Percentiles rank a stretch among this genome's conserved stretches.
These are phyloP conservation scores for Exophiala sp. DNA, from an alignment of 2,329 filamentous ascomycete genomes.

Conservation along the genomic window DNA sequence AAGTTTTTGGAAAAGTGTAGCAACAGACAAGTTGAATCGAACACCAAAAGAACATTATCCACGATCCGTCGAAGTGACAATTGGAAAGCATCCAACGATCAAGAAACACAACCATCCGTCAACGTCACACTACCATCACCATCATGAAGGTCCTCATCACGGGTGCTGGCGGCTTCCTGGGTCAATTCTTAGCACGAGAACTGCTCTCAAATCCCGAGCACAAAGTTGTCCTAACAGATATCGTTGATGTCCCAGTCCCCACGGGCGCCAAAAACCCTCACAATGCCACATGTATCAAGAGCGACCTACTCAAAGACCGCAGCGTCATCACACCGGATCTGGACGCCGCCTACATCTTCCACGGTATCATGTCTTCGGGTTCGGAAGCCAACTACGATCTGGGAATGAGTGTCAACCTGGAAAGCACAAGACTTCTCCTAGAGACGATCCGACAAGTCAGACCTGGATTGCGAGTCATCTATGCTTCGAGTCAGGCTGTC, in stretches of 20 bases:
- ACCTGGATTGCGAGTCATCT: slow-evolving; percentile 57
- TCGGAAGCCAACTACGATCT: slow-evolving; percentile 60
- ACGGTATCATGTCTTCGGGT: slow-evolving; percentile 65
- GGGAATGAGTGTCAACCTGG: slow-evolving; percentile 59
- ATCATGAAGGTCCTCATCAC: slow-evolving; percentile 58
- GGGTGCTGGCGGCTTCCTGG: slow-evolving; percentile 62
- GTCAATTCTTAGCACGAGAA: slow-evolving; percentile 57
- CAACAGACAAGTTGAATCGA: no score
- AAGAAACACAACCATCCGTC: no score
- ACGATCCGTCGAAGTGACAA: no score
- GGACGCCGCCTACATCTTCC: slow-evolving; percentile 58
- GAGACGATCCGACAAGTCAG: slow-evolving; percentile 50
- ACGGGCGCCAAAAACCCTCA: slow-evolving; percentile 46
- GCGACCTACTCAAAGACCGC: slow-evolving; percentile 51
- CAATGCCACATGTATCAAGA: slow-evolving; percentile 49
- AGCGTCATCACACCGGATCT: slow-evolving; percentile 41
- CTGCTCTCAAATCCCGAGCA: slow-evolving; percentile 50
- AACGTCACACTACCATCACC: neutral
- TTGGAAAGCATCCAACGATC: no score
- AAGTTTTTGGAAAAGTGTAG: no score
- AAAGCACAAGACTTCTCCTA: slow-evolving; percentile 55
- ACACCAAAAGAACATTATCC: no score
- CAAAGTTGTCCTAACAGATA: slow-evolving; percentile 56
- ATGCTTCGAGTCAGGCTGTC: slow-evolving; percentile 61
- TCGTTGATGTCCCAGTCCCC: slow-evolving; percentile 53